These are phyloP conservation scores for Domatiomyces globalis DNA, from an alignment of 2,329 filamentous ascomycete genomes.

Conservation along the genomic window DNA sequence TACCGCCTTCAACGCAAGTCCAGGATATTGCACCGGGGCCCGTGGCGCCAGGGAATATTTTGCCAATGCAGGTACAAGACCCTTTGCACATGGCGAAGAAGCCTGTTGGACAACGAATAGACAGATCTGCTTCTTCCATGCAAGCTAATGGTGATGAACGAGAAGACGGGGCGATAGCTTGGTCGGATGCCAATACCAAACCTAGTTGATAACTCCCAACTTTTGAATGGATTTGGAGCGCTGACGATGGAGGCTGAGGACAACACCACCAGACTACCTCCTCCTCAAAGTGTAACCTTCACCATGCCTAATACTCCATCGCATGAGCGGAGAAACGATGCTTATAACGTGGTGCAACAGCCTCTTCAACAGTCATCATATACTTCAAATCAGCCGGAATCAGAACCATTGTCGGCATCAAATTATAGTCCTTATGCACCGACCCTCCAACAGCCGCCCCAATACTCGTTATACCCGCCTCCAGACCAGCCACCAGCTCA, in stretches of 20 bases:
- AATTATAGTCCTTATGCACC: neutral
- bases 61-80: no score
- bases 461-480: neutral
- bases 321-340: neutral
- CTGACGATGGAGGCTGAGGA: neutral
- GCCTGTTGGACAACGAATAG: no score
- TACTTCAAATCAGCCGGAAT: neutral
- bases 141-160: neutral
- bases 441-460: neutral
- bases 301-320: neutral
- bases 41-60: no score
- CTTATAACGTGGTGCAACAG: neutral
- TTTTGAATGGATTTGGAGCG: neutral
- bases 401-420: neutral
- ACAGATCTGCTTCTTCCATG: neutral
- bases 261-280: neutral
- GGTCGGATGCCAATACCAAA: neutral
- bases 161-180: neutral
- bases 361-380: neutral
- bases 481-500: neutral
- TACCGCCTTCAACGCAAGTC: no score
- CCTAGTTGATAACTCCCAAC: neutral
- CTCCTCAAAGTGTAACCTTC: neutral
- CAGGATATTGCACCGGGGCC: no score
- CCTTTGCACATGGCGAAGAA: no score